Evolutionary conservation across 352 stramenopile species (phyloP).

Genomic region (Aphanomyces astaci): DNA sequence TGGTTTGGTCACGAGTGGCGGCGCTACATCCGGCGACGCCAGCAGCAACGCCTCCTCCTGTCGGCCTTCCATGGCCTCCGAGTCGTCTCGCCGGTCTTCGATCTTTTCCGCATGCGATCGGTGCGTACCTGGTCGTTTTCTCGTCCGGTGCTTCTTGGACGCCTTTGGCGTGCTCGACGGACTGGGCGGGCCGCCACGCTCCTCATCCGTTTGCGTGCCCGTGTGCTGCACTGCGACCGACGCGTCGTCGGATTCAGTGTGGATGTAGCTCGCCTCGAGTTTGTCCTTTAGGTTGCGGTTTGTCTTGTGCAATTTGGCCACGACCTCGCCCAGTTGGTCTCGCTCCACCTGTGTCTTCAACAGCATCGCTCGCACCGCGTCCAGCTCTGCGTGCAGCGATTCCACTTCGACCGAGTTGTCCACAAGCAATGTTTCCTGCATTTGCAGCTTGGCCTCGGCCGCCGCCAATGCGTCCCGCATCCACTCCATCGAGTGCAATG

Average conservation of each 20-base stretch:
- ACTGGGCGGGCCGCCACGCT: not conserved
- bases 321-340: constrained; percentile 7
- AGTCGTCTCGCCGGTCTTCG: not conserved
- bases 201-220: constrained; percentile 11
- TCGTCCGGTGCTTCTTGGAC: not conserved
- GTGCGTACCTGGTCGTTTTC: not conserved
- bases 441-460: constrained; percentile 8
- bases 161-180: not conserved
- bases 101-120: not conserved
- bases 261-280: constrained; percentile 5
- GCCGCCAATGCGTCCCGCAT: constrained; percentile 2
- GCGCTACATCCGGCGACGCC: too few species aligned
- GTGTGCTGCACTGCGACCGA: not conserved
- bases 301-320: constrained; percentile 19
- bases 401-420: constrained; percentile 21
- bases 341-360: not conserved
- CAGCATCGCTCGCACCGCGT: not conserved
- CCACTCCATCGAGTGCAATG: not conserved
- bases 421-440: constrained; percentile 21
- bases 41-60: too few species aligned
- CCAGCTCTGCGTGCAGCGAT: constrained; percentile 12
- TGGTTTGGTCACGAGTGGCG: too few species aligned
- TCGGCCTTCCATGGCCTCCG: not conserved
- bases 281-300: constrained; percentile 22
- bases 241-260: not conserved